phyloP scores from a whole-genome alignment of 495 filamentous ascomycete species.

The Durotheca rogersii region DNA sequence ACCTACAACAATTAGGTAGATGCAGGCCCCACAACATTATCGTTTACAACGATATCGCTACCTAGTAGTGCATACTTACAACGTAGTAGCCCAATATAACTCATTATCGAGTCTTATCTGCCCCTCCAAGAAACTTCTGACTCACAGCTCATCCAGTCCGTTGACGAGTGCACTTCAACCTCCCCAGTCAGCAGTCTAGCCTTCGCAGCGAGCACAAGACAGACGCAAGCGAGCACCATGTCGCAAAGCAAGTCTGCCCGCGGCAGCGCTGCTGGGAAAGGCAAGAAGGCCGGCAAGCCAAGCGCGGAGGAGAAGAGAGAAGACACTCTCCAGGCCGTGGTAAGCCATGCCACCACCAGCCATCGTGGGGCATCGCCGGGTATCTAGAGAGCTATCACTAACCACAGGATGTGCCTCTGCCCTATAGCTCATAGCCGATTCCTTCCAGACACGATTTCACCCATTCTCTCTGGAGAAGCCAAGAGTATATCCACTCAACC shows the following conservation, averaged over 20 bases:
- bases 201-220: too few species aligned
- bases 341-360: too few species aligned
- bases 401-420: conserved; percentile 12
- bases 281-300: conserved; percentile 57
- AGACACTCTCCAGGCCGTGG: conserved; percentile 87
- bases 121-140: not conserved
- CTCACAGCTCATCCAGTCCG: too few species aligned
- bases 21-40: too few species aligned
- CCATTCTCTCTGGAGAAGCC: conserved; percentile 89
- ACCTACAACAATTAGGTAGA: too few species aligned
- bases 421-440: conserved; percentile 77
- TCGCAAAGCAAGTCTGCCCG: conserved; percentile 48
- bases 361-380: conserved; percentile 20
- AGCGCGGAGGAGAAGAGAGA: conserved; percentile 68
- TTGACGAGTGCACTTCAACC: too few species aligned
- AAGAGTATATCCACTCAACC: conserved; percentile 63
- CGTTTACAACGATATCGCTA: not conserved
- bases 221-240: conserved; percentile 31
- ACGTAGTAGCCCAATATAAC: not conserved
- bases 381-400: conserved; percentile 12
- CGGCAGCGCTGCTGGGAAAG: conserved; percentile 44
- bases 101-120: not conserved
- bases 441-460: conserved; percentile 85
- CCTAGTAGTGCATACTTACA: not conserved
- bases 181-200: too few species aligned